Evolutionary conservation across 1,284 basidiomycete genomes (phyloP).

Genomic region (Blastosporella zonata): DNA sequence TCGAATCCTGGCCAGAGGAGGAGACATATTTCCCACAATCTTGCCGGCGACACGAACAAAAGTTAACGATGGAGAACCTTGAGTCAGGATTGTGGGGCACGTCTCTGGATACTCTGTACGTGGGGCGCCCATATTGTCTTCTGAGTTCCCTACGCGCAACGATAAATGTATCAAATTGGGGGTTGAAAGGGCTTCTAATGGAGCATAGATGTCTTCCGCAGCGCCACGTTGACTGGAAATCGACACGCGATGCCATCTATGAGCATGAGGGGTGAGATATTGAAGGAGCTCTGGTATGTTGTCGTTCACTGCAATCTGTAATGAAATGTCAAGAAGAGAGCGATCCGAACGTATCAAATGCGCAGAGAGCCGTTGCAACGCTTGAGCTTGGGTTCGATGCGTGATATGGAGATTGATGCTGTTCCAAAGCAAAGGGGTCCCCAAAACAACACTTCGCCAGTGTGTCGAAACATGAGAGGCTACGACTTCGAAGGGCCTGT

Average conservation of each 20-base stretch:
- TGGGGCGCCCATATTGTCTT: constrained; percentile 23
- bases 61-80: constrained; percentile 30
- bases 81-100: constrained; percentile 29
- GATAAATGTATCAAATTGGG: constrained; percentile 38
- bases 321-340: constrained; percentile 33
- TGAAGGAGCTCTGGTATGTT: constrained; percentile 25
- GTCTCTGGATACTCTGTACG: constrained; percentile 26
- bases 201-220: constrained; percentile 24
- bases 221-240: constrained; percentile 25
- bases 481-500: constrained; percentile 30
- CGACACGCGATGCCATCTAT: constrained; percentile 36
- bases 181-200: constrained; percentile 24
- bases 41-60: constrained; percentile 39
- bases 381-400: constrained; percentile 8
- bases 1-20: constrained; percentile 32
- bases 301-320: constrained; percentile 24
- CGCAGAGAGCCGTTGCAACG: constrained; percentile 19
- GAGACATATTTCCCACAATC: constrained; percentile 36
- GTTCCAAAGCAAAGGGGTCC: constrained; percentile 40
- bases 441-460: constrained; percentile 35
- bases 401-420: constrained; percentile 29
- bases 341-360: constrained; percentile 32
- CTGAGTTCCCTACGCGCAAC: constrained; percentile 29
- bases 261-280: constrained; percentile 29
- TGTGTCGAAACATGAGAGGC: constrained; percentile 38